phyloP scores from a whole-genome alignment of 441 rosid species.

The Dalechampia spathulata region DNA sequence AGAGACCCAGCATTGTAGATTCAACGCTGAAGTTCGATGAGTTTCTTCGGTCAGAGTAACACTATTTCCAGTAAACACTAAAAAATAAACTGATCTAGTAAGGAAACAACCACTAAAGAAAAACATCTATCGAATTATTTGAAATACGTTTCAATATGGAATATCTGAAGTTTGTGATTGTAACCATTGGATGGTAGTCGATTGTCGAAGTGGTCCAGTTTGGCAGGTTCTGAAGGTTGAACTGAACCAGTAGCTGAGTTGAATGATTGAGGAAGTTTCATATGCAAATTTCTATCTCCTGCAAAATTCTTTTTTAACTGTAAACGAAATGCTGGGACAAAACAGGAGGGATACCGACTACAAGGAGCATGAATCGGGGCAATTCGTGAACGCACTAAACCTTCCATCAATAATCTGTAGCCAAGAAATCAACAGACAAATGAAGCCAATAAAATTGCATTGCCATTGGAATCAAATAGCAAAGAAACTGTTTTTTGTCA shows the following conservation, averaged over 20 bases:
- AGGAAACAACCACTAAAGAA: not conserved
- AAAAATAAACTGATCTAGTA: not conserved
- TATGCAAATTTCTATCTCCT: constrained; percentile 21
- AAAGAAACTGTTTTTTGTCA: not conserved
- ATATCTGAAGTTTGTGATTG: not conserved
- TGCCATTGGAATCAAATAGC: not conserved
- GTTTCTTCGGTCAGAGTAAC: not conserved
- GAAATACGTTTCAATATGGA: not conserved
- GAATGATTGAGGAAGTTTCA: constrained; percentile 34
- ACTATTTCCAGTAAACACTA: not conserved
- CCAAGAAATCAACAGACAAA: constrained; percentile 12
- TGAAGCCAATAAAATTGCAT: not conserved
- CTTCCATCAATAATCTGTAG: constrained; percentile 56
- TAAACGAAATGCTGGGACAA: constrained; percentile 25
- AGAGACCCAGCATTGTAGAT: too few relatives aligned
- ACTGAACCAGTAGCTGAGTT: constrained; percentile 44
- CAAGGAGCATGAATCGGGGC: constrained; percentile 27
- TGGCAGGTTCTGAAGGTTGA: constrained; percentile 37
- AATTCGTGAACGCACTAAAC: constrained; percentile 35
- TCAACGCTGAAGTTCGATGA: not conserved
- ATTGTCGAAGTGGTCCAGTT: constrained; percentile 35
- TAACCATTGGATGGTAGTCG: constrained; percentile 60
- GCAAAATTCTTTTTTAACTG: constrained; percentile 21
- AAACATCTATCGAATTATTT: not conserved
- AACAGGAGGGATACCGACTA: constrained; percentile 24